Base-by-base conservation (phyloP, 2,329 filamentous ascomycete species). In the Nemania bipapillata region DNA sequence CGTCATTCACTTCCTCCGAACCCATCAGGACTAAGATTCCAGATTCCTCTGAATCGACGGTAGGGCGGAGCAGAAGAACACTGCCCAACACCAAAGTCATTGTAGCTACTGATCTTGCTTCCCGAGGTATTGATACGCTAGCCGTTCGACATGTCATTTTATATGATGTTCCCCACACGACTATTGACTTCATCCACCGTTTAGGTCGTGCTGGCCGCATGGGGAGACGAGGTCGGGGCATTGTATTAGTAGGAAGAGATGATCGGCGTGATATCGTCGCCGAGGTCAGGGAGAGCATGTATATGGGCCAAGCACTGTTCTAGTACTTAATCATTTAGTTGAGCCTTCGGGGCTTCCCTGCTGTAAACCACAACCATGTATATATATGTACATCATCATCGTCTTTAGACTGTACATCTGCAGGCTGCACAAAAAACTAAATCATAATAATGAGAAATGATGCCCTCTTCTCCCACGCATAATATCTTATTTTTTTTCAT, bases 181-280 rank as follows among this genome's bases (percentile, higher is more conserved):
- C 94, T 0, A 96, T 99, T 68, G 96, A 99, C 80, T 99, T 99
- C 76, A 97, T 99, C 76, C 96, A 99, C 80, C 91, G 96, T 17
- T 88, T 98, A 4, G 96, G 96, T 17, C 88, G 96, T 65, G 93
- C 96, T 1, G 96, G 96, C 0, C 88, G 96, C 37, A 98, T 98
- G 93, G 94, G 94, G 2, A 88, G 94, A 70, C 87, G 96, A 78
- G 96, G 96, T 17, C 87, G 94, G 64, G 96, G 94, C 22, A 90
- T 98, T 72, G 94, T 98, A 30, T 83, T 99, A 40, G 92, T 97
- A 1, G 95, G 94, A 70, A 95, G 92, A 79, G 88, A 94, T 70
- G 96, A 98, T 79, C 86, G 96, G 61, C 92, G 91, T 77, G 95
- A 98, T 80, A 88, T 98, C 32, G 94, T 98, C 37, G 89, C 90